Percentiles rank a stretch among this genome's conserved stretches.
These are phyloP conservation scores for Cladosporium sp. DNA, from an alignment of 2,329 filamentous ascomycete genomes.

Conservation along the genomic window DNA sequence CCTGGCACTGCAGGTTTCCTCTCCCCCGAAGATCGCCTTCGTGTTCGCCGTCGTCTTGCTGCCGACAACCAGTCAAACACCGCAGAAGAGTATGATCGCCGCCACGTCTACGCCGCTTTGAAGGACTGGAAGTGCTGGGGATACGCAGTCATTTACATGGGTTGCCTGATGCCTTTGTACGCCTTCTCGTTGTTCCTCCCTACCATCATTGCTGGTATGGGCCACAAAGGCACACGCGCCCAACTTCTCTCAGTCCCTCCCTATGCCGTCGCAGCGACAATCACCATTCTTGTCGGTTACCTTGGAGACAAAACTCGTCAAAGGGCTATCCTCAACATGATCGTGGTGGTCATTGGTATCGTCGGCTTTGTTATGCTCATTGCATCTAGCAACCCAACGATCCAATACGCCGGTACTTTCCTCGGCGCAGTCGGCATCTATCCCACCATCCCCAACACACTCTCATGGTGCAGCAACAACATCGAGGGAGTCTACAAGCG, in stretches of 20 bases:
- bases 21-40: slow-evolving; percentile 34
- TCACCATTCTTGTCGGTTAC: slow-evolving; percentile 67
- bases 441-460: slow-evolving; percentile 78
- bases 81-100: slow-evolving; percentile 24
- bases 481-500: slow-evolving; percentile 87
- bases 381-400: slow-evolving; percentile 54
- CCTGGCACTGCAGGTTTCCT: slow-evolving; percentile 56
- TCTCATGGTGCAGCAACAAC: slow-evolving; percentile 84
- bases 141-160: slow-evolving; percentile 74
- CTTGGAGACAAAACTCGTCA: slow-evolving; percentile 68
- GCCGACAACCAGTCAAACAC: slow-evolving; percentile 24
- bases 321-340: slow-evolving; percentile 76
- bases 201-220: slow-evolving; percentile 32
- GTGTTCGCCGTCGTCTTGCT: slow-evolving; percentile 23
- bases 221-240: slow-evolving; percentile 56
- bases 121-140: slow-evolving; percentile 81
- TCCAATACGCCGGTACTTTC: slow-evolving; percentile 79
- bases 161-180: slow-evolving; percentile 25
- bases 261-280: slow-evolving; percentile 63
- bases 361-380: slow-evolving; percentile 76
- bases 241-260: slow-evolving; percentile 72
- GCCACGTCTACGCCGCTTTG: slow-evolving; percentile 35
- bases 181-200: slow-evolving; percentile 31
- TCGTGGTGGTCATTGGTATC: slow-evolving; percentile 63
- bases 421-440: slow-evolving; percentile 84